Percentiles rank a stretch among this genome's conserved stretches.
phyloP scores from a whole-genome alignment of 495 filamentous ascomycete species.

The Penicillium crystallinum region DNA sequence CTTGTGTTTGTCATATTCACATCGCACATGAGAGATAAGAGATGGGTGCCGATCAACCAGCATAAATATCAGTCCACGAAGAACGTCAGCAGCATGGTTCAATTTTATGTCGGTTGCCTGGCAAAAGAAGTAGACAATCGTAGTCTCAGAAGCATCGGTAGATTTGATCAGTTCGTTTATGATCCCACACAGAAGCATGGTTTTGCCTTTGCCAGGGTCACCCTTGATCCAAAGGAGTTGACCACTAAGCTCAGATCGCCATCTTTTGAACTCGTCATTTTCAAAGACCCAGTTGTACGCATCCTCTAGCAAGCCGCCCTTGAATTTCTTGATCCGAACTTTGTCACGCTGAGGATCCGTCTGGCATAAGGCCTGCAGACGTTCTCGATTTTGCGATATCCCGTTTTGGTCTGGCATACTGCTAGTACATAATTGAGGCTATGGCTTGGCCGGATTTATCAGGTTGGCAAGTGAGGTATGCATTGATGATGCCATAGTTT shows the following conservation, averaged over 20 bases:
- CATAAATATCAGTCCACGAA: constrained; percentile 39
- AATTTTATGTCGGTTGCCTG: constrained; percentile 27
- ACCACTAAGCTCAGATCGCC: background rate
- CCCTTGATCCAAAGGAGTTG: constrained; percentile 22
- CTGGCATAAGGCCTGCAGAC: too few species aligned
- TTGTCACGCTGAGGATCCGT: constrained; percentile 17
- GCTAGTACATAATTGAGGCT: too few species aligned
- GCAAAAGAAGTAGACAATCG: constrained; percentile 44
- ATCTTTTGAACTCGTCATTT: constrained; percentile 25
- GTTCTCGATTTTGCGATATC: too few species aligned
- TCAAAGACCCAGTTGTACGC: constrained; percentile 41
- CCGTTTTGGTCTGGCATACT: too few species aligned
- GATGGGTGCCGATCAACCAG: constrained; percentile 26
- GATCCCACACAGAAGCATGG: constrained; percentile 37
- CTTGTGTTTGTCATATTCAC: too few species aligned
- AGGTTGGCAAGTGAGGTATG: too few species aligned
- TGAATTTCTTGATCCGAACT: constrained; percentile 17
- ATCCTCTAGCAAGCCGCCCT: constrained; percentile 35
- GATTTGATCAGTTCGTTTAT: constrained; percentile 27
- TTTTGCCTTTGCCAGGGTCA: constrained; percentile 28
- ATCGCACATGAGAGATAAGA: too few species aligned
- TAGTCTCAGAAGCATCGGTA: background rate
- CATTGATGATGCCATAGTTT: too few species aligned
- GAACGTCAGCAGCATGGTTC: constrained; percentile 34
- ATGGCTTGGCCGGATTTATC: too few species aligned